Base-by-base conservation (phyloP, 768 basidiomycete species). In the Phylloporus arenicola region DNA sequence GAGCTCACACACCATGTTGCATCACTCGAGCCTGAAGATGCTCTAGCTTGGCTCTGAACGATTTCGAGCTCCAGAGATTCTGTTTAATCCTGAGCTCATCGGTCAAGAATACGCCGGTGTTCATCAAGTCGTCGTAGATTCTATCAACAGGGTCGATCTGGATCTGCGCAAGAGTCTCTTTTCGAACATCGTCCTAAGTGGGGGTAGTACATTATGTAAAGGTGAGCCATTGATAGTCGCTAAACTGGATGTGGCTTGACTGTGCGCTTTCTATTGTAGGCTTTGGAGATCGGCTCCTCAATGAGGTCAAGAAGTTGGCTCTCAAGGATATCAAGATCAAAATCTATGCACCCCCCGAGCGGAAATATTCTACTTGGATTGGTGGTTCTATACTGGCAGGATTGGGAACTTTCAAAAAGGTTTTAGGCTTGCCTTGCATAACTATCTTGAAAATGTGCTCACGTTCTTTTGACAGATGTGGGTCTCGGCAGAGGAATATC, bases 401-500 rank as follows among this genome's bases (percentile, higher is more conserved):
- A 34, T 68, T 99, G 54, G 93, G 83, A 58, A 96, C 96, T 31
- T 99, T 99, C 79, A 97, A 95, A 73, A 96, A 96, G 85, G 93
- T 88, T 50, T 48, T 64, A 6, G 22, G 4, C 22, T 3, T 24
- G 22, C 22, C 24, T 45, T 34, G 45, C 33, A 22, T 38, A 14
- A 30, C 14, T 9, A 11, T 33, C 39, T 51, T 33, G 45, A 41
- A 29, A 22, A 39, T 35, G 11, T 10, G 19, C 40, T 63, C 48
- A 58, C 33, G 16, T 39, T 56, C 44, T 27, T 58, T 45, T 43
- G 27, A 47, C 50, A 96, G 92, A 98, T 99, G 95, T 99, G 96
- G 95, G 92, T 99, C 45, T 94, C 92, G 41, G 93, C 94, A 34
- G 95, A 99, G 70, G 96, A 98, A 71, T 98, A 97, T 66, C 92